A percentile compares a stretch with the other conserved stretches of the same genome.
Evolutionary conservation across 192 early-diverging fungal species (phyloP).

Genomic region (Geranomyces variabilis): DNA sequence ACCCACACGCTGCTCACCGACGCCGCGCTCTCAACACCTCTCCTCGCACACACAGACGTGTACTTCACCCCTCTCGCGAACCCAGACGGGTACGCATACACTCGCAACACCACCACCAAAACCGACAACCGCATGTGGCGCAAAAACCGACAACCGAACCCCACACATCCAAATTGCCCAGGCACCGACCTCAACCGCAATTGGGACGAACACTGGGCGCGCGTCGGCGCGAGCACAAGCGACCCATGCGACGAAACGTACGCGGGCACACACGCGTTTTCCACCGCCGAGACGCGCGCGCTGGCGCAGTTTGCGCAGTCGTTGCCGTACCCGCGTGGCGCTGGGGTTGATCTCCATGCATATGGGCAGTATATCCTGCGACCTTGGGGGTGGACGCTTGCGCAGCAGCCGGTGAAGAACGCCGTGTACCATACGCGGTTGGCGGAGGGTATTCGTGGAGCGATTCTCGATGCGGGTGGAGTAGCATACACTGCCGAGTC

Average conservation of each 20-base stretch:
- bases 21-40: not conserved
- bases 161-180: constrained; percentile 16
- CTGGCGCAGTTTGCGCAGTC: constrained; percentile 49
- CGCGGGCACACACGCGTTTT: constrained; percentile 42
- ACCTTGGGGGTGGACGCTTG: constrained; percentile 56
- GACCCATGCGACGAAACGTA: constrained; percentile 58
- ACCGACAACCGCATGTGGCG: constrained; percentile 62
- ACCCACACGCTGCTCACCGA: constrained; percentile 17
- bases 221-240: constrained; percentile 54
- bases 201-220: constrained; percentile 56
- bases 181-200: constrained; percentile 56
- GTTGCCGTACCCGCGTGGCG: constrained; percentile 50
- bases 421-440: constrained; percentile 44
- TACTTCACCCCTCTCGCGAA: constrained; percentile 60
- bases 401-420: constrained; percentile 40
- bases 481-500: constrained; percentile 42
- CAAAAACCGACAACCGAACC: constrained; percentile 53
- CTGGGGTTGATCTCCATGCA: constrained; percentile 61
- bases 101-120: constrained; percentile 26
- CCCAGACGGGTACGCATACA: constrained; percentile 61
- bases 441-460: constrained; percentile 41
- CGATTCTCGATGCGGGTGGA: constrained; percentile 43
- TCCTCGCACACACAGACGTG: constrained; percentile 46
- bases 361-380: constrained; percentile 63
- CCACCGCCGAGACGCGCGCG: constrained; percentile 56